Evolutionary conservation across 371 early-diverging fungal species (phyloP), one percentile per base, ranked within the genome.

Genomic region (Mucor irregularis): DNA sequence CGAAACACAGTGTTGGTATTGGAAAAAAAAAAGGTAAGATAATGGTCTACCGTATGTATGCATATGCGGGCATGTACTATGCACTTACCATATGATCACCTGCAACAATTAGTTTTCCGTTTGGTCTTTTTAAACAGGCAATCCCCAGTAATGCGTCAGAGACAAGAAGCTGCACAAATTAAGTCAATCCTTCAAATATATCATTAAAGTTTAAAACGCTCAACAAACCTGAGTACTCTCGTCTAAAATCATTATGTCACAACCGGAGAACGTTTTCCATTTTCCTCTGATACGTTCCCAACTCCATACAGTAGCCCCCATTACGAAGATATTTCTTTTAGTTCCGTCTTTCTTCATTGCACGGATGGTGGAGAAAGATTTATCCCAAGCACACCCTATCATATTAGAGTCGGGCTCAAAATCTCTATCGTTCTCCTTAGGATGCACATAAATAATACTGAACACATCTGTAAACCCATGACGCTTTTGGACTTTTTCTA

Each of bases 271-370:
- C 34, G 29, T 24, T 49, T 59, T 26, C 73, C 78, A 61, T 51
- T 50, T 54, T 10, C 57, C 45, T 40, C 60, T 66, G 17, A 78
- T 65, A 28, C 71, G 69, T n/a, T 69, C 61, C 68, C 81, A 79
- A 54, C 72, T 69, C 81, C 82, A 84, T 3, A 81, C 81, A 0
- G 84, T 84, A 4, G 82, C 81, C 5, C 82, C 81, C 3, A 82
- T 55, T 9, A 84, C 69, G 25, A 59, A 51, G 53, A 76, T 44
- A 34, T 62, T 45, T 34, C 31, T 43, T 0, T 31, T 22, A 7
- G 47, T 26, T 16, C 35, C 13, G 24, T 42, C 42, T 22, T 26
- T 50, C 8, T 43, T 49, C 16, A 50, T 17, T 8, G 26, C 38
- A 29, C 48, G 48, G 31, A 56, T 39, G 7, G 13, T 39, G 8